Evolutionary conservation across 1,284 basidiomycete genomes (phyloP).

Genomic region (Golubevia pallescens): DNA sequence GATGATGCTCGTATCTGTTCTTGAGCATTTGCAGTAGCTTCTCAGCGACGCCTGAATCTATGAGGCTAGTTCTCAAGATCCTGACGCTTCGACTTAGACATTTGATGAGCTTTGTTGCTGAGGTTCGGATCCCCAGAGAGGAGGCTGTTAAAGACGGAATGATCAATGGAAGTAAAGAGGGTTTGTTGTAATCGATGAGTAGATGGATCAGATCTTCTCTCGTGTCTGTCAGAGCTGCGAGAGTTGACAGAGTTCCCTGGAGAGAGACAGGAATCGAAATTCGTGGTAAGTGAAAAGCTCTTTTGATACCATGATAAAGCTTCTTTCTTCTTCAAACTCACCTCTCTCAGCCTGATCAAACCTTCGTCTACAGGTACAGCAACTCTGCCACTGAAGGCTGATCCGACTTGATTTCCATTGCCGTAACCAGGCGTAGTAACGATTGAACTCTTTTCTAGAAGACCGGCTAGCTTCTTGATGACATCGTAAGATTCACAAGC

Average conservation of each 20-base stretch:
- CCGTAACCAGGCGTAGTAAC: no score
- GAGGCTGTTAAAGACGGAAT: slow-evolving; percentile 30
- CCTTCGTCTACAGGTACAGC: slow-evolving; percentile 30
- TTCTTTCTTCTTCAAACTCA: no score
- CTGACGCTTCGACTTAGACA: slow-evolving; percentile 46
- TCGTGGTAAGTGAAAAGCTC: no score
- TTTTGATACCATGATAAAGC: no score
- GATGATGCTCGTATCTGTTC: slow-evolving; percentile 23
- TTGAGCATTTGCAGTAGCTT: slow-evolving; percentile 38
- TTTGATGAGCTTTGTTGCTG: slow-evolving; percentile 43
- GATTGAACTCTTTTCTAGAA: slow-evolving; percentile 18
- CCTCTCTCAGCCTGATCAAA: slow-evolving; percentile 40
- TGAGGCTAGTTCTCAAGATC: slow-evolving; percentile 45
- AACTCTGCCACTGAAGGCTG: no score
- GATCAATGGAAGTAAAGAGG: slow-evolving; percentile 35
- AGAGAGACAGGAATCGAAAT: no score
- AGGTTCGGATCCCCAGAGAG: slow-evolving; percentile 44
- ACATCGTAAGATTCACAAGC: slow-evolving; percentile 33
- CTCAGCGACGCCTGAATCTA: slow-evolving; percentile 48
- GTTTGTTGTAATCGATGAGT: slow-evolving; percentile 33
- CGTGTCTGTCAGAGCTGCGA: slow-evolving; percentile 41
- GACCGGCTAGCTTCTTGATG: slow-evolving; percentile 21
- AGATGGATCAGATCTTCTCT: slow-evolving; percentile 42
- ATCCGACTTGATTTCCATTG: no score
- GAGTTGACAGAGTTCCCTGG: slow-evolving; percentile 24